phyloP scores from a whole-genome alignment of 2,329 filamentous ascomycete species.

The Emergomyces pasteurianus region DNA sequence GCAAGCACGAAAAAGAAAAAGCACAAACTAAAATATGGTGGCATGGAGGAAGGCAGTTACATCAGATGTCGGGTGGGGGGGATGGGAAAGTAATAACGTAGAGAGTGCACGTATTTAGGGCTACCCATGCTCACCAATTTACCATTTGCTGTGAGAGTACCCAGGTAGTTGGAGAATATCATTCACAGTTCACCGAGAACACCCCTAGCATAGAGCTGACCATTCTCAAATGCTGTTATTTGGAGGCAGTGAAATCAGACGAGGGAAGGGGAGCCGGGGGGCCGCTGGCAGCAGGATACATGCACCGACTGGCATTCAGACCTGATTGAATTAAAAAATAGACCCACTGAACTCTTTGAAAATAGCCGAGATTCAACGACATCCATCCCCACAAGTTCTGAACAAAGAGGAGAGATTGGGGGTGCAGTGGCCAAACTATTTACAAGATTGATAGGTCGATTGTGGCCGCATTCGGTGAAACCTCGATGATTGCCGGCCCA shows the following conservation, averaged over 20 bases:
- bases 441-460: slow-evolving; percentile 5
- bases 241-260: not conserved
- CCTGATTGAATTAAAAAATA: not conserved
- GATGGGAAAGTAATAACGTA: not conserved
- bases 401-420: not conserved
- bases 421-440: not conserved
- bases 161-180: not conserved
- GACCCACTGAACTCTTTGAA: not conserved
- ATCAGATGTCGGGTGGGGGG: not conserved
- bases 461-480: slow-evolving; percentile 8
- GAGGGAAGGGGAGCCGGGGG: not conserved
- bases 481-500: slow-evolving; percentile 23
- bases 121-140: not conserved
- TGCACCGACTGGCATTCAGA: not conserved
- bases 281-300: not conserved
- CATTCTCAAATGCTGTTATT: not conserved
- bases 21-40: not conserved
- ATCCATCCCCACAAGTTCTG: not conserved
- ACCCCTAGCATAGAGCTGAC: not conserved
- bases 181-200: not conserved
- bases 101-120: not conserved
- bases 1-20: not conserved
- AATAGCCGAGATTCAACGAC: not conserved
- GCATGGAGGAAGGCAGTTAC: not conserved
- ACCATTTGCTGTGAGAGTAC: not conserved